Base-by-base conservation (phyloP, 108 stramenopile genomes). In the Pseudonitzschia multistriata region DNA sequence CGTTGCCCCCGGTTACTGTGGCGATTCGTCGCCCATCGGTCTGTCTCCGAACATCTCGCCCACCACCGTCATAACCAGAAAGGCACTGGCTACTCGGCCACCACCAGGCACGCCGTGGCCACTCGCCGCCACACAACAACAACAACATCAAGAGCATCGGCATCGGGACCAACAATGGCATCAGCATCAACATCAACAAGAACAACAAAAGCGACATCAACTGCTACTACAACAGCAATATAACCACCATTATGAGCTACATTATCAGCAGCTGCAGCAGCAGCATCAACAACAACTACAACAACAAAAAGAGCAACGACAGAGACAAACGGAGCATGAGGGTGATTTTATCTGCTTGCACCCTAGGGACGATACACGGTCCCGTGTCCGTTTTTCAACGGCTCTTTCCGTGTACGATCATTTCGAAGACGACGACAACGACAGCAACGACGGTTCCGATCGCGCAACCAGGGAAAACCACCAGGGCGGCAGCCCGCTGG, bases 371-470 rank as follows among this genome's bases (percentile, higher is more conserved):
- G 57, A 59, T 33, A 30, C 33, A 33, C 19, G 7, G 21, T 59
- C 57, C n/a, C 57, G 57, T n/a, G 57, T 59, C 25, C 33, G 57
- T 8, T 59, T 59, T 33, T 7, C 31, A 2, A 7, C 5, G n/a
- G 15, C 34, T 35, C 57, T 59, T 59, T 59, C 57, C 34, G 57
- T 59, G 5, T 59, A 59, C 34, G 33, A 35, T 36, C 29, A 59
- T 59, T 59, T 35, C 33, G 57, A 59, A 33, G 57, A 59, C 13
- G 29, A n/a, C 30, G 54, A 55, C 29, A 33, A 59, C 29, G 8
- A 59, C 34, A 33, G 33, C 31, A 3, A 30, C 35, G 57, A 22
- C n/a, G 22, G 24, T 22, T 22, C 29, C 11, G 25, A 37, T 61
- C 11, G 31, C 33, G n/a, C 11, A 11, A 33, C 11, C 31, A 61